Conservation (phyloP, 768 basidiomycete genomes). For the Suillus alpinus region DNA sequence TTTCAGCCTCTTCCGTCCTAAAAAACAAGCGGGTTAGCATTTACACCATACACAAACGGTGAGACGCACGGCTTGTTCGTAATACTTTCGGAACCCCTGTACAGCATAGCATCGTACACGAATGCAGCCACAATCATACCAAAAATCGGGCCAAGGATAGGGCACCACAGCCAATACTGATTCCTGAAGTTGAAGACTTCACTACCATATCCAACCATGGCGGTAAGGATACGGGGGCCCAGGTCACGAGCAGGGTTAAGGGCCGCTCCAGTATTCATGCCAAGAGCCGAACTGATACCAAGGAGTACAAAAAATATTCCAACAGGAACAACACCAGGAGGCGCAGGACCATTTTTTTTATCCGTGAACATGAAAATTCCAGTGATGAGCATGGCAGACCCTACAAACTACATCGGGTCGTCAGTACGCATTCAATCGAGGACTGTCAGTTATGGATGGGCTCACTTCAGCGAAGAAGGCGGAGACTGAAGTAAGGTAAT, state of each 20-base stretch:
- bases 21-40: neutral
- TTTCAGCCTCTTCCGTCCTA: slow-evolving; percentile 8
- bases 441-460: neutral
- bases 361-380: slow-evolving; percentile 53
- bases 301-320: slow-evolving; percentile 50
- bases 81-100: slow-evolving; percentile 46
- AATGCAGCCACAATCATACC: slow-evolving; percentile 48
- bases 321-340: slow-evolving; percentile 48
- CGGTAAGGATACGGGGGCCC: slow-evolving; percentile 56
- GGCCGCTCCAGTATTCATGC: slow-evolving; percentile 58
- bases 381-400: slow-evolving; percentile 46
- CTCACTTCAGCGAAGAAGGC: slow-evolving; percentile 40
- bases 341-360: slow-evolving; percentile 44
- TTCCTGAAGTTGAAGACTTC: slow-evolving; percentile 24
- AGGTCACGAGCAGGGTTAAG: slow-evolving; percentile 65
- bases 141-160: slow-evolving; percentile 50
- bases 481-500: slow-evolving; percentile 37
- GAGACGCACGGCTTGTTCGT: slow-evolving; percentile 42
- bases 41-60: neutral
- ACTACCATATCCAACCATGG: slow-evolving; percentile 63
- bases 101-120: slow-evolving; percentile 54
- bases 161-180: slow-evolving; percentile 68
- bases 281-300: slow-evolving; percentile 50
- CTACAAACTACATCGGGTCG: slow-evolving; percentile 38
- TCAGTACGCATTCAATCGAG: neutral